Percentiles rank a stretch among this genome's conserved stretches.
Conservation (phyloP, 2,329 filamentous ascomycete genomes). For the Hypoxylon sp. region DNA sequence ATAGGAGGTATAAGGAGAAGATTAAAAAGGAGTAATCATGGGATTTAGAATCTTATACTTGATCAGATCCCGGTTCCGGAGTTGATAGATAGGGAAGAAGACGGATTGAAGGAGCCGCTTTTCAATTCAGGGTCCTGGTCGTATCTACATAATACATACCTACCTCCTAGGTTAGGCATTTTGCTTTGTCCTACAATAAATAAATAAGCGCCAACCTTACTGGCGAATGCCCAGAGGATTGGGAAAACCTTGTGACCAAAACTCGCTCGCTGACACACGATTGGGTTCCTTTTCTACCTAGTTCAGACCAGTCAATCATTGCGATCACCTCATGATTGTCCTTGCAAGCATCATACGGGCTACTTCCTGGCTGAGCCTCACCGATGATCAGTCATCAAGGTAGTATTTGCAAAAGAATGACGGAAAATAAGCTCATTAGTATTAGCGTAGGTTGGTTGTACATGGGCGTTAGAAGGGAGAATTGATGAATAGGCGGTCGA, state of each 20-base stretch:
- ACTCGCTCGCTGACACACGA: conserved; percentile 24
- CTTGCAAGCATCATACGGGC: conserved; percentile 28
- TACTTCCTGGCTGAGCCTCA: conserved; percentile 34
- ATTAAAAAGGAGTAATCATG: conserved; percentile 9
- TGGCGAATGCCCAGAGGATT: conserved; percentile 28
- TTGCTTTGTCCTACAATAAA: conserved; percentile 37
- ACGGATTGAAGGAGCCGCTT: conserved; percentile 33
- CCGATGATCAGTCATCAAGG: conserved; percentile 20
- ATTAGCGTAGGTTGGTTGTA: conserved; percentile 5
- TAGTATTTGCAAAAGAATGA: conserved; percentile 41
- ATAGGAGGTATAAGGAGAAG: background rate
- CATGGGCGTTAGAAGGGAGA: background rate
- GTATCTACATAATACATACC: too few relatives aligned
- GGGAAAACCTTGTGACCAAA: conserved; percentile 39
- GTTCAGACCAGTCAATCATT: conserved; percentile 22
- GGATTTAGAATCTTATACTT: conserved; percentile 11
- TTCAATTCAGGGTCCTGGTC: conserved; percentile 40
- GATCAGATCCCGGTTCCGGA: conserved; percentile 27
- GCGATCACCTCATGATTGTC: conserved; percentile 42
- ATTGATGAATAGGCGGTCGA: conserved; percentile 34
- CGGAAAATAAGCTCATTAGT: conserved; percentile 43
- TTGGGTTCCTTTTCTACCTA: conserved; percentile 21
- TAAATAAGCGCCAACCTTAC: conserved; percentile 41
- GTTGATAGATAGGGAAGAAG: conserved; percentile 28
- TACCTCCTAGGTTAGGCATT: too few relatives aligned